Evolutionary conservation across 331 rosid genomes (phyloP).

Genomic region (Dryas integrifolia): DNA sequence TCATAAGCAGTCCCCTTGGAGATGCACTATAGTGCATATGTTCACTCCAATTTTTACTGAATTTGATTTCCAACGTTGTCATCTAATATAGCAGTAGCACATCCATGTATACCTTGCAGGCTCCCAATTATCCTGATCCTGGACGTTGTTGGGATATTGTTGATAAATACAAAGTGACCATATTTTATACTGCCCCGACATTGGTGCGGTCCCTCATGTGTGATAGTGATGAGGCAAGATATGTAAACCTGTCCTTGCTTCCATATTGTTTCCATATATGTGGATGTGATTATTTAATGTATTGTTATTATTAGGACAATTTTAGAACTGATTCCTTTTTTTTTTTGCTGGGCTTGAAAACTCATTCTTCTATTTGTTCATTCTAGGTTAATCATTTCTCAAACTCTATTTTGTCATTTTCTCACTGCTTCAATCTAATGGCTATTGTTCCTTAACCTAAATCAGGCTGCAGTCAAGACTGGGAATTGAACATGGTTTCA

Average conservation of each 20-base stretch:
- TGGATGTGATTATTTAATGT: constrained; percentile 19
- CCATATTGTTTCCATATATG: background rate
- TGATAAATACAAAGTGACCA: constrained; percentile 83
- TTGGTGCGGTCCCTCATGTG: constrained; percentile 99
- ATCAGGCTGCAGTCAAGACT: constrained; percentile 2
- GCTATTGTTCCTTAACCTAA: background rate
- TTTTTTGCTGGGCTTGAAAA: background rate
- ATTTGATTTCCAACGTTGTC: constrained; percentile 3
- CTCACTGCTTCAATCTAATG: background rate
- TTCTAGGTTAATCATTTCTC: background rate
- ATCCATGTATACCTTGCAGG: constrained; percentile 47
- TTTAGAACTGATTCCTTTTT: background rate
- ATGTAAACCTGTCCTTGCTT: background rate
- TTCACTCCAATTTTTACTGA: constrained; percentile 11
- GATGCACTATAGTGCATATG: constrained; percentile 14
- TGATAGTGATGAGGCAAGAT: constrained; percentile 67
- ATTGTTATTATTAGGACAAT: background rate
- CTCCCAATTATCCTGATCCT: constrained; percentile 88
- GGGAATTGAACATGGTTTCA: background rate
- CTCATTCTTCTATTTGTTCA: background rate
- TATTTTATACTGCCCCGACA: constrained; percentile 98
- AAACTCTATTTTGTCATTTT: background rate
- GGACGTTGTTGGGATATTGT: constrained; percentile 99
- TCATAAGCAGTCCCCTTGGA: background rate
- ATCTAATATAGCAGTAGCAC: constrained; percentile 17